Conservation (phyloP, 768 basidiomycete species). For the Lepiota brunneoincarnata region DNA sequence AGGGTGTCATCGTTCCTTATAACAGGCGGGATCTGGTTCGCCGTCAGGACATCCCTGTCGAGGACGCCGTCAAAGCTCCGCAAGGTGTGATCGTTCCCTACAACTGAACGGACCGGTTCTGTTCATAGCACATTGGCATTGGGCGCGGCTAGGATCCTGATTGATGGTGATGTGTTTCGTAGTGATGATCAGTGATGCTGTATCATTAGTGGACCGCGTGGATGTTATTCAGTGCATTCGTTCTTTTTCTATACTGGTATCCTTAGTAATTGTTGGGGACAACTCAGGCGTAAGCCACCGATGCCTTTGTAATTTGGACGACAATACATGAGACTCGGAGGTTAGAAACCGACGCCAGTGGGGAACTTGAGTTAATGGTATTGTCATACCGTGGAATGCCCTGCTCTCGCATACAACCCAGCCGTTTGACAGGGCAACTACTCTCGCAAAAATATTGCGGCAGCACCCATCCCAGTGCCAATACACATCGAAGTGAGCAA, state of each 20-base stretch:
- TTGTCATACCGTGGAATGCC: too few relatives aligned
- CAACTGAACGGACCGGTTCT: neutral
- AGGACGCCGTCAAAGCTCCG: conserved; percentile 23
- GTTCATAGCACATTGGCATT: neutral
- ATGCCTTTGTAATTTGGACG: conserved; percentile 5
- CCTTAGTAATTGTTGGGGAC: conserved; percentile 5
- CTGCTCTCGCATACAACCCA: too few relatives aligned
- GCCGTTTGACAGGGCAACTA: conserved; percentile 14
- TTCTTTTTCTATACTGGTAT: conserved; percentile 6
- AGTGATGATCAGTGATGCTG: neutral
- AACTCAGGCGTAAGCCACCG: conserved; percentile 3
- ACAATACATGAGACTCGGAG: conserved; percentile 8
- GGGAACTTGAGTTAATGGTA: too few relatives aligned
- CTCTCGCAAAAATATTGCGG: conserved; percentile 68
- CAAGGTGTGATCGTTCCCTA: conserved; percentile 27
- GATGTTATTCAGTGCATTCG: neutral
- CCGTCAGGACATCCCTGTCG: conserved; percentile 25
- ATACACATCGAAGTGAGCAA: conserved; percentile 91
- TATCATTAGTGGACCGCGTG: neutral
- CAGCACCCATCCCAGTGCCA: conserved; percentile 91
- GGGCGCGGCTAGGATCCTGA: neutral
- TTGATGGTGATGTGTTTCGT: neutral
- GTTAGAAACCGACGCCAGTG: neutral
- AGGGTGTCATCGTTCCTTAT: conserved; percentile 26
- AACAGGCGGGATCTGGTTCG: conserved; percentile 15